phyloP scores from a whole-genome alignment of 1,284 basidiomycete species.

The Hypsizygus ulmarius region DNA sequence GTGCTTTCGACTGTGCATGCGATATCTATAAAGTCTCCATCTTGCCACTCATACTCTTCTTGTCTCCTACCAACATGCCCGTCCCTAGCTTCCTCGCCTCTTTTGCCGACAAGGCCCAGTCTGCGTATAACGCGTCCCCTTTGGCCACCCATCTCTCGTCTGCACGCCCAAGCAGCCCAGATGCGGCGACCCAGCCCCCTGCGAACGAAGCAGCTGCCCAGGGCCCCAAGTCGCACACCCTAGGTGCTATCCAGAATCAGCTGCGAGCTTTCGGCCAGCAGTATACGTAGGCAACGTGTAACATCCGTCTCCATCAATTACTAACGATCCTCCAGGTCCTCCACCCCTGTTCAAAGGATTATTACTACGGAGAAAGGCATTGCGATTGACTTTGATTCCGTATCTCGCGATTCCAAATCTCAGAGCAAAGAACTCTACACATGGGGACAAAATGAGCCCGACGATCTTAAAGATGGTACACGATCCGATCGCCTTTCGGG shows the following conservation, averaged over 20 bases:
- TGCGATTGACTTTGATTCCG: conserved; percentile 64
- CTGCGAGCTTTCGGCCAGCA: conserved; percentile 70
- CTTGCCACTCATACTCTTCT: conserved; percentile 8
- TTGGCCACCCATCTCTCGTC: conserved; percentile 47
- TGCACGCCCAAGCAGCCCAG: conserved; percentile 37
- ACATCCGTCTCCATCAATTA: conserved; percentile 2
- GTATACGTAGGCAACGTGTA: conserved; percentile 52
- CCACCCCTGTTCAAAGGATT: conserved; percentile 66
- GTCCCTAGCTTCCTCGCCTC: conserved; percentile 58
- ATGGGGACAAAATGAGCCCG: conserved; percentile 70
- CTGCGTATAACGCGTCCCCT: conserved; percentile 56
- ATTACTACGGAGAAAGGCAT: conserved; percentile 75
- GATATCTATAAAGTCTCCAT: conserved; percentile 12
- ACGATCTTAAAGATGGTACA: conserved; percentile 74
- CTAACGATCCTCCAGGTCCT: conserved; percentile 38
- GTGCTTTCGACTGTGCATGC: background rate
- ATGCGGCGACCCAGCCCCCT: conserved; percentile 34
- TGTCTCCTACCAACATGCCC: conserved; percentile 44
- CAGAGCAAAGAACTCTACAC: conserved; percentile 79
- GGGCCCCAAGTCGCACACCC: conserved; percentile 45
- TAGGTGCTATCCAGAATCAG: conserved; percentile 68
- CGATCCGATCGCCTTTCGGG: background rate
- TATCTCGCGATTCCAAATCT: conserved; percentile 61
- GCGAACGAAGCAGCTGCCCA: conserved; percentile 42
- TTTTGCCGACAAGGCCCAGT: conserved; percentile 72